These are phyloP conservation scores for Uncinocarpus reesii DNA, from an alignment of 2,329 filamentous ascomycete species.

Conservation along the genomic window DNA sequence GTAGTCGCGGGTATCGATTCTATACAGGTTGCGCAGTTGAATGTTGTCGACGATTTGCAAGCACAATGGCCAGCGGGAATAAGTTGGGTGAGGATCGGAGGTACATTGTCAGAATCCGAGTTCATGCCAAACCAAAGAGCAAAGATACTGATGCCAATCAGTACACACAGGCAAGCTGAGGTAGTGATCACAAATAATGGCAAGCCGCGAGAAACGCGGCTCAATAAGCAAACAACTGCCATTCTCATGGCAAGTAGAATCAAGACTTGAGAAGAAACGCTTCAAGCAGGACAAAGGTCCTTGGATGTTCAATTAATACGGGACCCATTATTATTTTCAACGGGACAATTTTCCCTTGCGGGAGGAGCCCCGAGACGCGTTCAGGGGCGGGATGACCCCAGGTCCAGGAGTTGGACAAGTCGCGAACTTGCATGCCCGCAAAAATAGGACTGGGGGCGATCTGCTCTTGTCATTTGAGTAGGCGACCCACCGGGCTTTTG, in stretches of 20 bases:
- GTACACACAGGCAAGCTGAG: not conserved
- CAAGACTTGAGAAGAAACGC: not conserved
- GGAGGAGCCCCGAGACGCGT: too few relatives aligned
- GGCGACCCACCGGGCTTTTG: too few relatives aligned
- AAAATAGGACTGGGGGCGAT: too few relatives aligned
- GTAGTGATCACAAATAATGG: not conserved
- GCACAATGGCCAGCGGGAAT: slow-evolving; percentile 34
- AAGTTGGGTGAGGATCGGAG: slow-evolving; percentile 30
- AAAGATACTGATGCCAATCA: slow-evolving; percentile 11
- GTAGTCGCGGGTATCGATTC: slow-evolving; percentile 5
- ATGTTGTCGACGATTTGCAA: slow-evolving; percentile 31
- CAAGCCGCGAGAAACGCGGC: not conserved
- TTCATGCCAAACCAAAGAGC: slow-evolving; percentile 25
- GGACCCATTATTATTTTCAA: too few relatives aligned
- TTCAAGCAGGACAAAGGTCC: too few relatives aligned
- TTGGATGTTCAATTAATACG: too few relatives aligned
- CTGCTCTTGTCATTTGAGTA: too few relatives aligned
- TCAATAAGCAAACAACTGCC: not conserved
- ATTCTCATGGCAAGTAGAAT: too few relatives aligned
- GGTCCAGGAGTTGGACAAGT: too few relatives aligned
- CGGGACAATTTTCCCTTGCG: too few relatives aligned
- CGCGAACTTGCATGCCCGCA: too few relatives aligned
- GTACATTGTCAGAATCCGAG: slow-evolving; percentile 29
- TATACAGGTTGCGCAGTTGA: slow-evolving; percentile 30
- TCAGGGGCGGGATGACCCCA: too few relatives aligned